Base-by-base conservation (phyloP, 352 stramenopile species). In the Phytophthora colocasiae region DNA sequence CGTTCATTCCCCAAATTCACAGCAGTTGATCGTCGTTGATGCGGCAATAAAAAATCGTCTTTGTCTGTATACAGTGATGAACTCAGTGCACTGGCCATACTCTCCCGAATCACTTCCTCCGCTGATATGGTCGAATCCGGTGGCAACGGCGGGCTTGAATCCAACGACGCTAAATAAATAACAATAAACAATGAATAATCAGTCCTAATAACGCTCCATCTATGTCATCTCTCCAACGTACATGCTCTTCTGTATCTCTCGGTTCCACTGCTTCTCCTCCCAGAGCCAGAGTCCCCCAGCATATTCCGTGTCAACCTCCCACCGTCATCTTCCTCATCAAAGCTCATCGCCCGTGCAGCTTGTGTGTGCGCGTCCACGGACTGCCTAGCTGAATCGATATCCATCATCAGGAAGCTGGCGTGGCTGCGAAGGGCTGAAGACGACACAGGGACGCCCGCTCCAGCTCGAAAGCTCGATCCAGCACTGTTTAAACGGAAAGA, bases 71-170 rank as follows among this genome's bases (percentile, higher is more conserved):
- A 90, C 44, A 87, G 52, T 31, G 83, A 84, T 36, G 81, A 92
- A 71, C 81, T 83, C 29, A 88, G 75, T 24, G 82, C 81, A 61
- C 88, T 96, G 14, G 87, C 88, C 66, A 93, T 81, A 61, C 84
- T 93, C 49, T 95, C 88, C 39, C 88, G 80, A 58, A 96, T 94
- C 52, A 96, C 86, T 65, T 96, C 88, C 63, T 96, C 86, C 3
- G 88, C 86, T 11, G 85, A 93, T 59, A 96, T 93, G 17, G 77
- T 96, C 26, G 83, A 91, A 61, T 95, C 86, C 2, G 83, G 80
- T 6, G 88, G 88, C 34, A 96, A 69, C 47, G 83, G 84, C 10
- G 83, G 83, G 57, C 83, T 90, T 14, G 83, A 65, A 55, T 88
- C 80, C 54, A 90, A 75, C 7, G 77, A 75, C 4, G 83, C 82